Conservation (phyloP, 306 rosid genomes). For the Prunus persica region DNA sequence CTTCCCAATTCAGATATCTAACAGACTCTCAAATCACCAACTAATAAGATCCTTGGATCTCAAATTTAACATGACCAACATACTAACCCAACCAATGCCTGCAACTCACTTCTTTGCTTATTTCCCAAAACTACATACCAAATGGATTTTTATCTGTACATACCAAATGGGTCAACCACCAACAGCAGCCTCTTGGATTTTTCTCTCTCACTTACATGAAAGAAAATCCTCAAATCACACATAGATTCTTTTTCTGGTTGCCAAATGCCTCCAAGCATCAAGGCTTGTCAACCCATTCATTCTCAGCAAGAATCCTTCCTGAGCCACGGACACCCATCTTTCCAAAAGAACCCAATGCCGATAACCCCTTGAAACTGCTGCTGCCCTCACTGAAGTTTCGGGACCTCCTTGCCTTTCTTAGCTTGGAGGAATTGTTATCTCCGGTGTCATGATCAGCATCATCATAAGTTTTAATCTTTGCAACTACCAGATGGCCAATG, state of each 20-base stretch:
- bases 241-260: constrained; percentile 23
- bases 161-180: constrained; percentile 36
- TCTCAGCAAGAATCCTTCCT: constrained; percentile 62
- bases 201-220: constrained; percentile 10
- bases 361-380: constrained; percentile 79
- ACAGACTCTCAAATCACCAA: constrained; percentile 42
- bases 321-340: constrained; percentile 67
- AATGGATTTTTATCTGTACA: constrained; percentile 25
- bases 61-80: constrained; percentile 43
- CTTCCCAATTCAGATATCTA: constrained; percentile 15
- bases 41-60: constrained; percentile 36
- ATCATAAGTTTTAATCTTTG: constrained; percentile 42
- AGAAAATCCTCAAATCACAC: constrained; percentile 12
- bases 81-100: constrained; percentile 26
- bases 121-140: constrained; percentile 43
- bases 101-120: constrained; percentile 49
- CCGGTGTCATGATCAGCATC: constrained; percentile 46
- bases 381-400: constrained; percentile 72
- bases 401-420: constrained; percentile 55
- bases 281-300: constrained; percentile 67
- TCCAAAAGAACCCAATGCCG: constrained; percentile 64
- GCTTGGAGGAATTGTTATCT: constrained; percentile 53
- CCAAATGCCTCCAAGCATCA: constrained; percentile 26
- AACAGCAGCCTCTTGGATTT: constrained; percentile 22
- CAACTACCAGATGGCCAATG: constrained; percentile 56